Evolutionary conservation across 2,329 filamentous ascomycete species (phyloP).

Genomic region (Coniochaeta hoffmannii): DNA sequence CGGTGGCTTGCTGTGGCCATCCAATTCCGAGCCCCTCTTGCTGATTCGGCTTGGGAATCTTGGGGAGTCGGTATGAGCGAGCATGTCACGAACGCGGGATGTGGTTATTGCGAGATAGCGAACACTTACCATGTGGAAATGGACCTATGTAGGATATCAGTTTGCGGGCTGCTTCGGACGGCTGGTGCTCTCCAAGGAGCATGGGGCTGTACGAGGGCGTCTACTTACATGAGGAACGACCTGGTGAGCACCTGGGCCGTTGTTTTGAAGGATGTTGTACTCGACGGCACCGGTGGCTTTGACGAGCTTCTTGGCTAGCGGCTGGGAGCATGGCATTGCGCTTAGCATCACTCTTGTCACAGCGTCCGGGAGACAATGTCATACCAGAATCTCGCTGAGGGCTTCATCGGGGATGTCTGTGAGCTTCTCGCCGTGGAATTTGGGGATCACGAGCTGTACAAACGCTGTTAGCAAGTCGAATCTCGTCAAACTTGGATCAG

Average conservation of each 20-base stretch:
- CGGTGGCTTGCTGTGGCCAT: constrained; percentile 69
- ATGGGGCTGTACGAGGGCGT: background rate
- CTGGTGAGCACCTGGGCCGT: constrained; percentile 86
- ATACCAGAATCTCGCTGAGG: constrained; percentile 71
- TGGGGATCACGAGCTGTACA: constrained; percentile 84
- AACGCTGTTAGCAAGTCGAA: background rate
- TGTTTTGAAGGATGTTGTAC: constrained; percentile 97
- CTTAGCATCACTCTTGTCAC: background rate
- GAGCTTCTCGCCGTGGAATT: constrained; percentile 87
- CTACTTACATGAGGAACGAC: constrained; percentile 76
- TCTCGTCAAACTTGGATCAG: background rate
- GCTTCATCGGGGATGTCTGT: constrained; percentile 88
- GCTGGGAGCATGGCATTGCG: constrained; percentile 32
- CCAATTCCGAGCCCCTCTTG: constrained; percentile 69
- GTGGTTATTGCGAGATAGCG: background rate
- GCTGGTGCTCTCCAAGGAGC: background rate
- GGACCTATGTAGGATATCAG: constrained; percentile 50
- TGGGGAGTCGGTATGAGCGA: background rate
- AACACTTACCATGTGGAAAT: constrained; percentile 76
- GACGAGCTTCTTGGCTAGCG: constrained; percentile 82
- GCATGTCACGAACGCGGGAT: background rate
- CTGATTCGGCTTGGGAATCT: constrained; percentile 92
- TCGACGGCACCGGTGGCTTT: constrained; percentile 66
- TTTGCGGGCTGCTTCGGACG: background rate
- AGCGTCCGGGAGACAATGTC: constrained; percentile 13